phyloP scores from a whole-genome alignment of 495 filamentous ascomycete species.

The Neurospora sp. region DNA sequence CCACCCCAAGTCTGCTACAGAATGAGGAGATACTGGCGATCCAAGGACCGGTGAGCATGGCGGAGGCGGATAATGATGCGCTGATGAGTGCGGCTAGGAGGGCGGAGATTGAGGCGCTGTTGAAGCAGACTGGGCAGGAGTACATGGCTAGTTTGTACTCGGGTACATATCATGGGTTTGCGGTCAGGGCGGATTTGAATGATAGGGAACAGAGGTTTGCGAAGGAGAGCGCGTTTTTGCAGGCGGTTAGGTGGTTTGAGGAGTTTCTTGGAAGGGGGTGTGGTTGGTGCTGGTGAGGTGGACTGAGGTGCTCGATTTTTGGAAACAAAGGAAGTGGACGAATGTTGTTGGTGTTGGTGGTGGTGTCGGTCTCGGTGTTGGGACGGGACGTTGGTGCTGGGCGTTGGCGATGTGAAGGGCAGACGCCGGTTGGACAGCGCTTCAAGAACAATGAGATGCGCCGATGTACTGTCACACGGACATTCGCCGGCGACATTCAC shows the following conservation, averaged over 20 bases:
- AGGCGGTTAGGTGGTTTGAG: slow-evolving; percentile 66
- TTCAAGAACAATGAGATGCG: background rate
- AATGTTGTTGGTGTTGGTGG: background rate
- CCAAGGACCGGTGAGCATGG: slow-evolving; percentile 54
- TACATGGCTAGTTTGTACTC: slow-evolving; percentile 62
- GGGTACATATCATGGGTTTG: slow-evolving; percentile 61
- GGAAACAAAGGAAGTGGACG: background rate
- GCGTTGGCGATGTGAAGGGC: background rate
- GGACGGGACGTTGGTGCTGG: background rate
- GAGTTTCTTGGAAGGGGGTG: slow-evolving; percentile 3
- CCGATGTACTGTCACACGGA: too few species aligned
- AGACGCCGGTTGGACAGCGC: background rate
- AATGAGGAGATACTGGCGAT: slow-evolving; percentile 55
- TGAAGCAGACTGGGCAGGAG: slow-evolving; percentile 19
- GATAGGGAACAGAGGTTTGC: slow-evolving; percentile 53
- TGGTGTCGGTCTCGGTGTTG: background rate
- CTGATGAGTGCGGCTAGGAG: slow-evolving; percentile 55
- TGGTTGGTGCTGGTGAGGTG: background rate
- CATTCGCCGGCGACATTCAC: too few species aligned
- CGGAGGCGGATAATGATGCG: slow-evolving; percentile 57
- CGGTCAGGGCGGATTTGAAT: slow-evolving; percentile 50
- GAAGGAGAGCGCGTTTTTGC: slow-evolving; percentile 68
- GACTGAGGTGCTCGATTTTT: background rate
- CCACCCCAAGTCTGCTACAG: slow-evolving; percentile 62
- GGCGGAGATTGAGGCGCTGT: slow-evolving; percentile 36